Evolutionary conservation across 2,329 filamentous ascomycete genomes (phyloP), one percentile per base, ranked within the genome.

Genomic region (Blumeria hordei): DNA sequence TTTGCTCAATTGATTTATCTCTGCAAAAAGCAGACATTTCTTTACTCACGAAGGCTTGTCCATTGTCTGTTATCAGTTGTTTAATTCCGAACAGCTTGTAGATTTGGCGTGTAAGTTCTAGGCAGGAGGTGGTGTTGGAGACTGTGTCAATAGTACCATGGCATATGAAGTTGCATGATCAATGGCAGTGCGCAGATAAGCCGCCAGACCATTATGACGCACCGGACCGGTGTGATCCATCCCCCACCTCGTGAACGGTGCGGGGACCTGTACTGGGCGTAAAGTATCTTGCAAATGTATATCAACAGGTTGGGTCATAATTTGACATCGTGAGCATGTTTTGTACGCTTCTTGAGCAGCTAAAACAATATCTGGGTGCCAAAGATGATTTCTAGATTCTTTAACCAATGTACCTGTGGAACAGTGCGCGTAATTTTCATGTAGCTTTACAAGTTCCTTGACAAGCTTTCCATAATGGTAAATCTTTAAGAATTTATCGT

Each of bases 201-300:
- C 32, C 21, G n/a, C 21, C 3, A 34, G n/a, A 28, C 33, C 32
- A 36, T 16, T 36, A 16, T 51, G 49, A 51, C n/a, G 21, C 4
- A 36, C 49, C 21, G 49, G 49, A 36, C 49, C 49, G 3, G 49
- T 51, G n/a, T 51, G 49, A 51, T 51, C 49, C 41, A 50, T 50
- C 3, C 45, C 32, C 49, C 32, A 51, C 5, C 28, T 51, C 36
- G 49, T 28, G 32, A 36, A 51, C 36, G 33, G 49, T 51, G n/a
- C 49, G 36, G 28, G 49, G n/a, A 34, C 21, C 9, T 18, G 49
- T 36, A 51, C 21, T 18, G 49, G 49, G 21, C 49, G 32, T 51
- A 51, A 34, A 14, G 32, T 16, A 51, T 28, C 49, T 36, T 51
- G 32, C 33, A 34, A 4, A 36, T 36, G 49, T 34, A 51, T 35